Percentiles rank a stretch among this genome's conserved stretches.
These are phyloP conservation scores for Fusarium heterosporum DNA, from an alignment of 2,329 filamentous ascomycete genomes.

Conservation along the genomic window DNA sequence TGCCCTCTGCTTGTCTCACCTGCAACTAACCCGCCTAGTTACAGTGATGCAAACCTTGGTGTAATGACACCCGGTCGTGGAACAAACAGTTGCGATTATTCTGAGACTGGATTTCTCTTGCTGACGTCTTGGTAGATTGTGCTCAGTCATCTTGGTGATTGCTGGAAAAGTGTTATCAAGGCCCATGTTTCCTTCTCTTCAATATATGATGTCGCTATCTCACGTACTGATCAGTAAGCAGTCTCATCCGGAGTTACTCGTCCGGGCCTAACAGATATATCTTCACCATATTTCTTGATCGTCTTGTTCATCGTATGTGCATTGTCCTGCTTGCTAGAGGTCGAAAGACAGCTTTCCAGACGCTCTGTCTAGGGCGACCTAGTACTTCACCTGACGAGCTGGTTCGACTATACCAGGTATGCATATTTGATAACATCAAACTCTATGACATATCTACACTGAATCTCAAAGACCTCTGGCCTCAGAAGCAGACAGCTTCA, in stretches of 20 bases:
- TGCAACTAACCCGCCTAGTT: conserved; percentile 22
- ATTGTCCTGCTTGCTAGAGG: neutral
- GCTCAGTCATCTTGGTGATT: neutral
- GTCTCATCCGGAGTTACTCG: neutral
- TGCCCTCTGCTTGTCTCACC: conserved; percentile 32
- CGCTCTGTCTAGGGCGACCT: neutral
- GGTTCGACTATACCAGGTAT: no score
- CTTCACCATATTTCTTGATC: neutral
- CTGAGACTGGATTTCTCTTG: conserved; percentile 18
- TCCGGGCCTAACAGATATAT: neutral
- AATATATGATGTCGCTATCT: neutral
- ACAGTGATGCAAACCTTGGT: conserved; percentile 24
- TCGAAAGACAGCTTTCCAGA: neutral
- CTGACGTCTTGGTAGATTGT: neutral
- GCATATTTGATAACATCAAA: no score
- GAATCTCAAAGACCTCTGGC: no score
- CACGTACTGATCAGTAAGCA: neutral
- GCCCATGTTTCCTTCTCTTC: neutral
- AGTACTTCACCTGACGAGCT: no score
- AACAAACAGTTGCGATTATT: conserved; percentile 30
- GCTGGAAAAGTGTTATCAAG: neutral
- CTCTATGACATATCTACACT: no score
- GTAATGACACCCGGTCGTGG: conserved; percentile 19
- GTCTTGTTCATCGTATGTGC: neutral
- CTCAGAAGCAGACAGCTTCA: no score